phyloP scores from a whole-genome alignment of 306 rosid species.

The Prunus mume region DNA sequence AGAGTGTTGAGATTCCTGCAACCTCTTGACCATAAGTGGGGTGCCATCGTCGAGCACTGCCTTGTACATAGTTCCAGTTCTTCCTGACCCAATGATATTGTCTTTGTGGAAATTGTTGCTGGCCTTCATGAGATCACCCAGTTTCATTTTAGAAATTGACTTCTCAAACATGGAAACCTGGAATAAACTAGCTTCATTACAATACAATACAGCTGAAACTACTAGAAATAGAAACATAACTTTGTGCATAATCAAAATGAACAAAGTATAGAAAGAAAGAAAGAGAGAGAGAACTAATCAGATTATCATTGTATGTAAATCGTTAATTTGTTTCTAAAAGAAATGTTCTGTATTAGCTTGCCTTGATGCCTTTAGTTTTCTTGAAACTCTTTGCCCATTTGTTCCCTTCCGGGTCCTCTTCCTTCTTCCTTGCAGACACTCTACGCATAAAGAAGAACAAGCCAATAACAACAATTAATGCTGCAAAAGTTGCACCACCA shows the following conservation, averaged over 20 bases:
- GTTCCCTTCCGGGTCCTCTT: constrained; percentile 89
- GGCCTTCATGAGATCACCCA: constrained; percentile 94
- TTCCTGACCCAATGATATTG: constrained; percentile 70
- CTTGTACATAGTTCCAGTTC: constrained; percentile 83
- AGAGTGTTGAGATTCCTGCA: constrained; percentile 79
- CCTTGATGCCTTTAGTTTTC: constrained; percentile 80
- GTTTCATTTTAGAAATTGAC: constrained; percentile 74
- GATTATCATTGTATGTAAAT: not conserved
- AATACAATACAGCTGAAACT: not conserved
- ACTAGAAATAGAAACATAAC: not conserved
- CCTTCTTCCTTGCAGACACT: constrained; percentile 55
- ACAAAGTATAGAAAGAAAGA: not conserved
- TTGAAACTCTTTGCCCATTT: constrained; percentile 87
- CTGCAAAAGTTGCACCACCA: constrained; percentile 62
- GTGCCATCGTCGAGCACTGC: constrained; percentile 81
- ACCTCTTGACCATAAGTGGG: constrained; percentile 80
- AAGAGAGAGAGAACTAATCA: not conserved
- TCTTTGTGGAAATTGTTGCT: constrained; percentile 71
- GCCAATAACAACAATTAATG: constrained; percentile 42
- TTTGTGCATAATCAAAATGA: not conserved
- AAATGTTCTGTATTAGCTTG: constrained; percentile 29
- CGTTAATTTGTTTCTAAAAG: not conserved
- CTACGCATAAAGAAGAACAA: constrained; percentile 67
- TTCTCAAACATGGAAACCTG: constrained; percentile 93
- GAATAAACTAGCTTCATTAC: constrained; percentile 17